A percentile compares a stretch with the other conserved stretches of the same genome.
Evolutionary conservation across 306 rosid genomes (phyloP).

Genomic region (Begonia loranthoides): DNA sequence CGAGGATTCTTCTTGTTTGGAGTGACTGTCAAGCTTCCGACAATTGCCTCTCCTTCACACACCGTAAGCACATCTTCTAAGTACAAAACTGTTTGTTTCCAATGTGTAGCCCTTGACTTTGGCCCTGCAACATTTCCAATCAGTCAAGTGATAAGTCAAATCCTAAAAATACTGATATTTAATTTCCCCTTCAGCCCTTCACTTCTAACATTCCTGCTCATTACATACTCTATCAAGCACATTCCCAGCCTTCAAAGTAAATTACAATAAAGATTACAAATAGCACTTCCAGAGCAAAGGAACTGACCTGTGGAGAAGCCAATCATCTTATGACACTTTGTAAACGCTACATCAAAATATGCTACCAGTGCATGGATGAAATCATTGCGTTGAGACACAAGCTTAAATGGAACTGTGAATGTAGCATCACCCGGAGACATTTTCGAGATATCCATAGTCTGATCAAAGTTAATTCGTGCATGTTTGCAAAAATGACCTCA

Average conservation of each 20-base stretch:
- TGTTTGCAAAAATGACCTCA: too few relatives aligned
- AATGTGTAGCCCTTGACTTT: slow-evolving; percentile 69
- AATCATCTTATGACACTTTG: slow-evolving; percentile 80
- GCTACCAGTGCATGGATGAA: slow-evolving; percentile 93
- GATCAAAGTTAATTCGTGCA: slow-evolving; percentile 10
- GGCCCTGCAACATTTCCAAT: slow-evolving; percentile 45
- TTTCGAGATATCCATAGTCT: slow-evolving; percentile 98
- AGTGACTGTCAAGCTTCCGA: slow-evolving; percentile 68
- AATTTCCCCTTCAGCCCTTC: too few relatives aligned
- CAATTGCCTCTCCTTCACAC: slow-evolving; percentile 73
- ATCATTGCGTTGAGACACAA: slow-evolving; percentile 78
- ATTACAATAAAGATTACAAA: not conserved
- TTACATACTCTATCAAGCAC: too few relatives aligned
- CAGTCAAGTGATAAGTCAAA: not conserved
- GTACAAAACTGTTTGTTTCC: slow-evolving; percentile 97
- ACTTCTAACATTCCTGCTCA: too few relatives aligned
- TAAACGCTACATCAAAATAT: slow-evolving; percentile 85
- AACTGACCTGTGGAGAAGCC: slow-evolving; percentile 91
- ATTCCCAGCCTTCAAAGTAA: too few relatives aligned
- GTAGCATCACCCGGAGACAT: slow-evolving; percentile 94
- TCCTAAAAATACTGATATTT: too few relatives aligned
- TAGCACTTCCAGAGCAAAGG: slow-evolving; percentile 6
- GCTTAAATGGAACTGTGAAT: slow-evolving; percentile 88
- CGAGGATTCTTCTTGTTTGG: slow-evolving; percentile 81
- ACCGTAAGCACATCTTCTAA: slow-evolving; percentile 83